A percentile compares a stretch with the other conserved stretches of the same genome.
Conservation (phyloP, 2,329 filamentous ascomycete species). For the Tolypocladium endophyticum region DNA sequence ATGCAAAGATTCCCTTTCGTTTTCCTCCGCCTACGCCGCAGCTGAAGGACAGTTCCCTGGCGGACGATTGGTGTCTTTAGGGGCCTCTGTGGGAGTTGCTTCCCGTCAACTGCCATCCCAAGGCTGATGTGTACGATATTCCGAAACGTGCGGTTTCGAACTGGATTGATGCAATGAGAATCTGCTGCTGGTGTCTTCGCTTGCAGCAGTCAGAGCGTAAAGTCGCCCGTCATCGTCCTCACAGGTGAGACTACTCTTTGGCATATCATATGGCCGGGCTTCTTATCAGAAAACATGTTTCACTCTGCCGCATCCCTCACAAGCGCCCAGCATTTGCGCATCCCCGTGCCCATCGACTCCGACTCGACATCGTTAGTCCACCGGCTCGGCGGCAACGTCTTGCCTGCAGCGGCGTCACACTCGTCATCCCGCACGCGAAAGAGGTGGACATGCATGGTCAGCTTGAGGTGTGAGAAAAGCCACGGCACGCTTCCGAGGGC, state of each 20-base stretch:
- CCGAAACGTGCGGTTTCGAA: not conserved
- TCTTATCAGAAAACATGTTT: not conserved
- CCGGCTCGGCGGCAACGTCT: conserved; percentile 22
- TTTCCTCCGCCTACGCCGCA: no score
- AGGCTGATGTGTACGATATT: not conserved
- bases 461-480: conserved; percentile 45
- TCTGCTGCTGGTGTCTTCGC: no score
- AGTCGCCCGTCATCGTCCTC: not conserved
- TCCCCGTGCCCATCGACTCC: conserved; percentile 48
- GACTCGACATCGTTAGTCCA: conserved; percentile 28
- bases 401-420: conserved; percentile 1
- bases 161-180: not conserved
- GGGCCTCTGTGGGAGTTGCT: no score
- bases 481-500: conserved; percentile 44
- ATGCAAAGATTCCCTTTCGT: no score
- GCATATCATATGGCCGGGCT: not conserved
- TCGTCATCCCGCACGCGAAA: conserved; percentile 26
- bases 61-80: no score
- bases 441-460: conserved; percentile 47
- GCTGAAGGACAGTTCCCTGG: no score
- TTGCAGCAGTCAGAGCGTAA: no score
- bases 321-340: conserved; percentile 46
- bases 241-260: not conserved
- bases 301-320: conserved; percentile 14
- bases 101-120: not conserved